Evolutionary conservation across 139 green algal species (phyloP), one percentile per base, ranked within the genome.

Genomic region (Bryopsis sp.): DNA sequence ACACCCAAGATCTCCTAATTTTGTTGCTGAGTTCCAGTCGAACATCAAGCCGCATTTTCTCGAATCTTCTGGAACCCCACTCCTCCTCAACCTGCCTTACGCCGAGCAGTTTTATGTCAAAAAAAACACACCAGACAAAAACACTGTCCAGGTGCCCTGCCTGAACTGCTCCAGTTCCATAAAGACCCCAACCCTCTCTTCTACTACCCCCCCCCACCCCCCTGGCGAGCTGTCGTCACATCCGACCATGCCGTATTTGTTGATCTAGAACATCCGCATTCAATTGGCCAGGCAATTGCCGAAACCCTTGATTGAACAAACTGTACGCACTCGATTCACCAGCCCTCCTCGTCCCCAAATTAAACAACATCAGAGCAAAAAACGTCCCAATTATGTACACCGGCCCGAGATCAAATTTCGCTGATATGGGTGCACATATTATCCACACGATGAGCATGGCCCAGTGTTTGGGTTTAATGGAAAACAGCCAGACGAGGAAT

Each of bases 281-380:
- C 50, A 87, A 67, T 47, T 85, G 71, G 31, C 81, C 81, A 2
- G 81, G 81, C 61, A 87, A 43, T n/a, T 72, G 68, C 58, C 47
- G 69, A 47, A 87, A 70, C 2, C 73, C 73, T 0, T 70, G 48
- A 68, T 87, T 87, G 76, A 85, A 87, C 43, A 82, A 72, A 29
- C 58, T 76, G 59, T 87, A 87, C 0, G 79, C 81, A 1, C 65
- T 79, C 1, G 47, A 39, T 37, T 81, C 73, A 2, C 76, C 80
- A 34, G 68, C 67, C 26, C 64, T 32, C 39, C 77, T 59, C 2
- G 7, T 39, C 1, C 80, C 78, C 33, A 86, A 73, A 72, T 86
- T 79, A 19, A 48, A 33, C 24, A 82, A 74, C 3, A 86, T 81
- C 3, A 66, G 24, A 7, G 58, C 59, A 11, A 85, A 75, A 2